Percentiles rank a stretch among this genome's conserved stretches.
These are phyloP conservation scores for Hypoxylon cercidicola DNA, from an alignment of 495 filamentous ascomycete genomes.

Conservation along the genomic window DNA sequence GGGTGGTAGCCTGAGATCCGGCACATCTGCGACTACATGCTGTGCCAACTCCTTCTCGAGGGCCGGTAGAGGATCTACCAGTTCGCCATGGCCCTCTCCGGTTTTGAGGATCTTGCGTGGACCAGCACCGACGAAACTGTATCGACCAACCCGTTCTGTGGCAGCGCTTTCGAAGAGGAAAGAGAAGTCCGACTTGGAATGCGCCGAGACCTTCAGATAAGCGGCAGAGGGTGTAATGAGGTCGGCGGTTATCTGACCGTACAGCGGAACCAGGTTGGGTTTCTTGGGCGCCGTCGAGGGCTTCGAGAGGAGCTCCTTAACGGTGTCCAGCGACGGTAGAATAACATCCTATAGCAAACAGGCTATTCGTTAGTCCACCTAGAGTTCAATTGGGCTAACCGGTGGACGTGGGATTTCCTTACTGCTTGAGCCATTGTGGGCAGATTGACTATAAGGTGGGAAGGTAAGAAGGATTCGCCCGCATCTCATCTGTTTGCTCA, in stretches of 20 bases:
- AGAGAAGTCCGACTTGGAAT: conserved; percentile 73
- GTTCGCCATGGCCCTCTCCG: conserved; percentile 84
- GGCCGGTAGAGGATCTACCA: conserved; percentile 80
- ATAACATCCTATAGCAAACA: conserved; percentile 43
- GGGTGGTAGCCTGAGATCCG: conserved; percentile 81
- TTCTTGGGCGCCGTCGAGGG: conserved; percentile 37
- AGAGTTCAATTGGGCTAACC: conserved; percentile 7
- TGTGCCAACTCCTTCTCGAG: conserved; percentile 82
- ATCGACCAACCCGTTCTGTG: conserved; percentile 90
- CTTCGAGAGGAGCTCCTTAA: conserved; percentile 44
- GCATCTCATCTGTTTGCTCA: conserved; percentile 25
- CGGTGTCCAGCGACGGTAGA: conserved; percentile 47
- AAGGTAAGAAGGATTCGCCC: conserved; percentile 2
- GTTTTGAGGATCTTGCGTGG: conserved; percentile 89
- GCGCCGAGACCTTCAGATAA: conserved; percentile 85
- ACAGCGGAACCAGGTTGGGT: conserved; percentile 86
- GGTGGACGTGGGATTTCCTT: conserved; percentile 33
- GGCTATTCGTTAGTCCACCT: conserved; percentile 15
- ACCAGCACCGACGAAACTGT: conserved; percentile 93
- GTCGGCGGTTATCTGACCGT: conserved; percentile 87
- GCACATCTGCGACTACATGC: conserved; percentile 80
- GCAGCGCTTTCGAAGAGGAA: conserved; percentile 96
- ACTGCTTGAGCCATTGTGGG: conserved; percentile 50
- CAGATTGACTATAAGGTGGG: conserved; percentile 3
- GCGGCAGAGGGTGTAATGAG: conserved; percentile 90